Evolutionary conservation across 345 rosid species (phyloP).

Genomic region (Lagerstroemia speciosa): DNA sequence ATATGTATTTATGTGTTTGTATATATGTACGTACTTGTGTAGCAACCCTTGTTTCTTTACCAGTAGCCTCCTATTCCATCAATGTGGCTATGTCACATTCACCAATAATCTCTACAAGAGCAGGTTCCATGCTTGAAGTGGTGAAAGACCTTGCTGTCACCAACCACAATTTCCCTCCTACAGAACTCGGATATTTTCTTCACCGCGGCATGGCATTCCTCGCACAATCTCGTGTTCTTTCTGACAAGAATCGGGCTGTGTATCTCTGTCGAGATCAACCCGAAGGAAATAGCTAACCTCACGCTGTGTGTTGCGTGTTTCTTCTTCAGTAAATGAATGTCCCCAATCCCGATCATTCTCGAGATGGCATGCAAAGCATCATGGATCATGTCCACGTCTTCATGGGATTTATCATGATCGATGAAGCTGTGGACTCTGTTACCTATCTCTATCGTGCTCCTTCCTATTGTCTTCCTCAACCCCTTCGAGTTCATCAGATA

Average conservation of each 20-base stretch:
- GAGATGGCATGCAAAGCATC: constrained; percentile 36
- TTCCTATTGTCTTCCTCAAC: constrained; percentile 30
- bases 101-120: constrained; percentile 15
- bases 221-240: constrained; percentile 60
- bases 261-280: constrained; percentile 45
- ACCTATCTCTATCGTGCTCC: constrained; percentile 31
- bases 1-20: too few species aligned
- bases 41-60: background rate
- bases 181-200: constrained; percentile 40
- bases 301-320: constrained; percentile 41
- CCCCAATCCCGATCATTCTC: constrained; percentile 29
- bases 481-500: constrained; percentile 46
- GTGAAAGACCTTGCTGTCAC: constrained; percentile 53
- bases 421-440: constrained; percentile 34
- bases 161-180: constrained; percentile 45
- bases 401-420: constrained; percentile 39
- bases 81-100: background rate
- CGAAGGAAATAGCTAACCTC: constrained; percentile 49
- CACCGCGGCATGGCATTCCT: constrained; percentile 46
- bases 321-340: constrained; percentile 22
- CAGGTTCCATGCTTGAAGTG: constrained; percentile 45
- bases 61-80: background rate
- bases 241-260: constrained; percentile 42
- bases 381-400: constrained; percentile 26
- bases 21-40: too few species aligned